These are phyloP conservation scores for Neodidymelliopsis sp. DNA, from an alignment of 2,329 filamentous ascomycete species.

Conservation along the genomic window DNA sequence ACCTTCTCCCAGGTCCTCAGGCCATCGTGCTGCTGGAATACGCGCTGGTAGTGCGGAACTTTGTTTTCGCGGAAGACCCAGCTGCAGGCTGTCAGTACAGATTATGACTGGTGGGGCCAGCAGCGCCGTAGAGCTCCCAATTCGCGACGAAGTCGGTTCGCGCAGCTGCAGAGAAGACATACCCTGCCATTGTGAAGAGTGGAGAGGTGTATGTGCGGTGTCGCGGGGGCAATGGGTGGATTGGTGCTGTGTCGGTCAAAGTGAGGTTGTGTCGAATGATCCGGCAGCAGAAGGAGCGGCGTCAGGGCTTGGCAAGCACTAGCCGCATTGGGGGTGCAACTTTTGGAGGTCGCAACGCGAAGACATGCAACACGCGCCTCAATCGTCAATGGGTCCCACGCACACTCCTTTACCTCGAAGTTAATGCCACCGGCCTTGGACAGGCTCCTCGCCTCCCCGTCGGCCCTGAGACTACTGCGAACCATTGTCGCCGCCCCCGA, in stretches of 20 bases:
- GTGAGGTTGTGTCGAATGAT: constrained; percentile 44
- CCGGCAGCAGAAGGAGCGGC: constrained; percentile 14
- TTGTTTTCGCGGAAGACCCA: constrained; percentile 75
- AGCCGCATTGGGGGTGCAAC: constrained; percentile 25
- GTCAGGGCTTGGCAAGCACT: constrained; percentile 22
- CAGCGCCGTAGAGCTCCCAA: constrained; percentile 18
- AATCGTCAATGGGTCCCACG: constrained; percentile 31
- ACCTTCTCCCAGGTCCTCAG: constrained; percentile 81
- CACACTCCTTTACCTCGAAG: constrained; percentile 19
- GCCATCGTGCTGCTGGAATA: constrained; percentile 77
- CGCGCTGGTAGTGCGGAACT: constrained; percentile 76
- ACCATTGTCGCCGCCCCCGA: constrained; percentile 38
- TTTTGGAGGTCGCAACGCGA: constrained; percentile 1
- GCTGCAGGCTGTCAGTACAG: constrained; percentile 44
- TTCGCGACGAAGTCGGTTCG: not conserved
- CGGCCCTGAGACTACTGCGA: constrained; percentile 51
- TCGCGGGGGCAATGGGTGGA: constrained; percentile 44
- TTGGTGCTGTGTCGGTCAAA: constrained; percentile 35
- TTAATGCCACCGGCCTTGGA: constrained; percentile 56
- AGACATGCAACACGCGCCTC: constrained; percentile 12
- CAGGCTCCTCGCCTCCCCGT: constrained; percentile 55
- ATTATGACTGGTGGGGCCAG: constrained; percentile 20
- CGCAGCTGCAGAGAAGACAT: constrained; percentile 37
- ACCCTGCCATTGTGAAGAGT: constrained; percentile 54
- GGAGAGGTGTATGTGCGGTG: constrained; percentile 39